Evolutionary conservation across 768 basidiomycete species (phyloP).

Genomic region (Stropharia rugosoannulata): DNA sequence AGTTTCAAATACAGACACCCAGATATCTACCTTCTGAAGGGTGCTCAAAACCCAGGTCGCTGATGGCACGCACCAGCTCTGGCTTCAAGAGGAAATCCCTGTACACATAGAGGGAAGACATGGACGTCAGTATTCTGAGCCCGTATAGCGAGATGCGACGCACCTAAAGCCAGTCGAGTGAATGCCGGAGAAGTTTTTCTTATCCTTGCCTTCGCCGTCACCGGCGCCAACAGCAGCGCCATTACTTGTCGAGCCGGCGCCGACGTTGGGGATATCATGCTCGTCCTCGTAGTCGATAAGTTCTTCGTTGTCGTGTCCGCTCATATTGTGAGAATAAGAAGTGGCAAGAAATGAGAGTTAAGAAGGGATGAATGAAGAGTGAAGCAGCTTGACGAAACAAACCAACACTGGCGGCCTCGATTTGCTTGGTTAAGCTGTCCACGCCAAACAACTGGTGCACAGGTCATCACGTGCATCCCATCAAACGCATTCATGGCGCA

Average conservation of each 20-base stretch:
- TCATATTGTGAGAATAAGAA: constrained; percentile 47
- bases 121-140: neutral
- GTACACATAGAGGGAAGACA: constrained; percentile 17
- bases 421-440: constrained; percentile 24
- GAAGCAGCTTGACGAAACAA: constrained; percentile 21
- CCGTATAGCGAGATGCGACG: constrained; percentile 19
- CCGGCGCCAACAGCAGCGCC: constrained; percentile 47
- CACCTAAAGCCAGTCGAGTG: constrained; percentile 99
- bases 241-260: constrained; percentile 44
- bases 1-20: neutral
- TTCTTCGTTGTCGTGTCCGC: constrained; percentile 84
- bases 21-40: constrained; percentile 88
- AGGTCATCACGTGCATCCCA: neutral
- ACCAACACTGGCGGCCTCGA: constrained; percentile 13
- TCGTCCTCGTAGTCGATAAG: constrained; percentile 96
- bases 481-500: constrained; percentile 17
- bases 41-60: constrained; percentile 99
- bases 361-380: constrained; percentile 24
- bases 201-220: constrained; percentile 76
- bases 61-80: constrained; percentile 94
- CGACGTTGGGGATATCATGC: constrained; percentile 70
- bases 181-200: constrained; percentile 99
- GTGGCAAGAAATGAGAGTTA: constrained; percentile 26
- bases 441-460: constrained; percentile 28
- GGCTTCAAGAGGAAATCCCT: constrained; percentile 99